phyloP scores from a whole-genome alignment of 2,329 filamentous ascomycete genomes.

The Paraphoma sp. region DNA sequence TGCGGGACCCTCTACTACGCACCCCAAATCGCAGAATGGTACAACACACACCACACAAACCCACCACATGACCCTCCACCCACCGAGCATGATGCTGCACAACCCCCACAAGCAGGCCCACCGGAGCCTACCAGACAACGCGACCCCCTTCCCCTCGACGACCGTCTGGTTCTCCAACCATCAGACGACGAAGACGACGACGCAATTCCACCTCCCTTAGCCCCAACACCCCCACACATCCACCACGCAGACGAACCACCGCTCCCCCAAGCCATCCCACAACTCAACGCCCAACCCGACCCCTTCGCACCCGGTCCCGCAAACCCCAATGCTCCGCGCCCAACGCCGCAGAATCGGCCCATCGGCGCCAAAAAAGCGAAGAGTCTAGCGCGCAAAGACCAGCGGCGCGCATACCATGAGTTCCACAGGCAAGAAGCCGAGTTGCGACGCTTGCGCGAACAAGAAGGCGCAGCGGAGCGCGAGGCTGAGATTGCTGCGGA shows the following conservation, averaged over 20 bases:
- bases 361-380: slow-evolving; percentile 60
- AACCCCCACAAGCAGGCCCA: slow-evolving; percentile 3
- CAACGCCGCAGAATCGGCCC: slow-evolving; percentile 37
- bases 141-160: slow-evolving; percentile 31
- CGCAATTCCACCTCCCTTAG: slow-evolving; percentile 26
- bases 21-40: slow-evolving; percentile 53
- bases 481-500: slow-evolving; percentile 52
- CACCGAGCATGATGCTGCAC: background rate
- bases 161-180: slow-evolving; percentile 31
- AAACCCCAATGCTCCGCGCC: slow-evolving; percentile 21
- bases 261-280: slow-evolving; percentile 6
- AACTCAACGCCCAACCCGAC: slow-evolving; percentile 10
- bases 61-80: background rate
- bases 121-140: background rate
- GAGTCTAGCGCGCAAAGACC: slow-evolving; percentile 54
- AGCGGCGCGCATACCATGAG: slow-evolving; percentile 55
- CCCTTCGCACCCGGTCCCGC: slow-evolving; percentile 41
- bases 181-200: slow-evolving; percentile 24
- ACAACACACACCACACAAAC: slow-evolving; percentile 29
- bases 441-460: slow-evolving; percentile 51
- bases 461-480: slow-evolving; percentile 52
- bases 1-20: slow-evolving; percentile 56
- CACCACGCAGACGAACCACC: slow-evolving; percentile 5
- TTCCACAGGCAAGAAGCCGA: slow-evolving; percentile 58
- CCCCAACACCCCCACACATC: slow-evolving; percentile 35